phyloP scores from a whole-genome alignment of 2,329 filamentous ascomycete genomes.

The Diplodia mutila region DNA sequence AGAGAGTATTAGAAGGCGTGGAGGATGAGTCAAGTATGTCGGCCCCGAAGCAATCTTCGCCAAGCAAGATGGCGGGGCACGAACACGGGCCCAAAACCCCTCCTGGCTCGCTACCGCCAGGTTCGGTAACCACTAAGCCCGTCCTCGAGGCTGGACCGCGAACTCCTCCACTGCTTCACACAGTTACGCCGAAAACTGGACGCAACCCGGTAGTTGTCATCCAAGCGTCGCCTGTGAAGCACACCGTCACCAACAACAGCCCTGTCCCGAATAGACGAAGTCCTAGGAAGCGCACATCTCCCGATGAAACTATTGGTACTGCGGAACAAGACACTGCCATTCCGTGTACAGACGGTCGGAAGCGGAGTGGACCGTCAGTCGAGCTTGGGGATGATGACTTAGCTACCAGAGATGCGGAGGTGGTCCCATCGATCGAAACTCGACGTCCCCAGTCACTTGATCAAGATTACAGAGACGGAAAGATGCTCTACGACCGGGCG shows the following conservation, averaged over 20 bases:
- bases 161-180: background rate
- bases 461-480: background rate
- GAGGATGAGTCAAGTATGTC: too few species aligned
- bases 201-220: background rate
- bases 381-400: background rate
- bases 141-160: background rate
- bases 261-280: background rate
- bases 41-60: background rate
- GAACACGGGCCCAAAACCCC: background rate
- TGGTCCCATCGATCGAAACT: background rate
- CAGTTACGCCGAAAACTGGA: background rate
- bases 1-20: background rate
- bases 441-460: too few species aligned
- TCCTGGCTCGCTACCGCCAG: background rate
- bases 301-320: background rate
- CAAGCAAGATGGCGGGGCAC: background rate
- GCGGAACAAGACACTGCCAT: too few species aligned
- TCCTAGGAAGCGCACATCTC: background rate
- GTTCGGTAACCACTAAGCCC: background rate
- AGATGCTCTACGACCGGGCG: background rate
- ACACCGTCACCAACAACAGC: background rate
- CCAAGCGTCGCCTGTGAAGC: background rate
- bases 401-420: background rate
- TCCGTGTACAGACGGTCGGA: background rate
- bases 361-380: background rate